Evolutionary conservation across 257 asterid genomes (phyloP).

Genomic region (Solanum bulbocastanum): DNA sequence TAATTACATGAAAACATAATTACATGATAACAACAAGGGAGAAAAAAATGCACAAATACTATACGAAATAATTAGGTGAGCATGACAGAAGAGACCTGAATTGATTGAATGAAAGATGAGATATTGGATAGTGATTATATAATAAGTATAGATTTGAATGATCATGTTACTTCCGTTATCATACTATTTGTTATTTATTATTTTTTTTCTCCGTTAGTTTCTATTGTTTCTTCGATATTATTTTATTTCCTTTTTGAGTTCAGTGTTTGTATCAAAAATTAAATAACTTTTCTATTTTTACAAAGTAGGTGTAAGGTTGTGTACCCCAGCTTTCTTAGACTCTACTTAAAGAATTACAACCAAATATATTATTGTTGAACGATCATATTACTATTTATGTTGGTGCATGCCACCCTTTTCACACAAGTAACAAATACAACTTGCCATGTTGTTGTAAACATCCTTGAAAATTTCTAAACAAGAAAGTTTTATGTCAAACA

Average conservation of each 20-base stretch:
- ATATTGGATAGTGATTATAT: not conserved
- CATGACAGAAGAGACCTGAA: not conserved
- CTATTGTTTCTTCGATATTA: not conserved
- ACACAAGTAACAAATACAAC: not conserved
- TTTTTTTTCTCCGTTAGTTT: not conserved
- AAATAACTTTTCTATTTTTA: too few species aligned
- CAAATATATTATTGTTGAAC: not conserved
- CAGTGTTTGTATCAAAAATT: too few species aligned
- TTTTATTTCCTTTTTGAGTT: not conserved
- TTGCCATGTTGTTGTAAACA: not conserved
- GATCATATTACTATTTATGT: not conserved
- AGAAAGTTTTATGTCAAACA: not conserved
- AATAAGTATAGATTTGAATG: not conserved
- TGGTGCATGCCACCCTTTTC: not conserved
- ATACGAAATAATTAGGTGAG: not conserved
- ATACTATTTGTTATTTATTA: too few species aligned
- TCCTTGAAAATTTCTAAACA: not conserved
- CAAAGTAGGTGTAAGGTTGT: too few species aligned
- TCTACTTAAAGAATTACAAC: not conserved
- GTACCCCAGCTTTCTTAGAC: not conserved
- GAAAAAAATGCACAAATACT: not conserved
- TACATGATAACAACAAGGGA: not conserved
- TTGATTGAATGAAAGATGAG: not conserved
- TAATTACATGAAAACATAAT: not conserved
- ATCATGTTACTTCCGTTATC: not conserved